phyloP scores from a whole-genome alignment of 2,329 filamentous ascomycete species.

The Diplocarpon rosae region DNA sequence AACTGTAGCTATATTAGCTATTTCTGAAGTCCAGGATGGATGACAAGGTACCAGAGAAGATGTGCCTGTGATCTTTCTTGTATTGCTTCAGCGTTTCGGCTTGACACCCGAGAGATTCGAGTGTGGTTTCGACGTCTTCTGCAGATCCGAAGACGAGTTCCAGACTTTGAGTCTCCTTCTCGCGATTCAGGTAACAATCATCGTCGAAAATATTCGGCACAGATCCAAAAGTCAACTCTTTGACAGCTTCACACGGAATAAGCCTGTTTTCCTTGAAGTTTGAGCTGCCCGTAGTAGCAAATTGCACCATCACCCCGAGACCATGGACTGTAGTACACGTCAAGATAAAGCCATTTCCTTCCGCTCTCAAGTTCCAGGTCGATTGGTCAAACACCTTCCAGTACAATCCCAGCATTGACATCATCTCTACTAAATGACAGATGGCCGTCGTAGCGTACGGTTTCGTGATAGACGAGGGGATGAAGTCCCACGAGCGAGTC shows the following conservation, averaged over 20 bases:
- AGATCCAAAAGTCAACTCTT: slow-evolving; percentile 44
- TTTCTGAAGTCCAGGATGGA: neutral
- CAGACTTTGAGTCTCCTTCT: slow-evolving; percentile 20
- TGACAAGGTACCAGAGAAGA: slow-evolving; percentile 21
- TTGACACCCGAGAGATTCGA: slow-evolving; percentile 43
- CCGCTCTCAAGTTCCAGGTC: slow-evolving; percentile 36
- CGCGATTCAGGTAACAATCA: slow-evolving; percentile 29
- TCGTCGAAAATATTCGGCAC: slow-evolving; percentile 44
- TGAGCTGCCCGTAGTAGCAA: slow-evolving; percentile 39
- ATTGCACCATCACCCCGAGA: slow-evolving; percentile 43
- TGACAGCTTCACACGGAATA: slow-evolving; percentile 41
- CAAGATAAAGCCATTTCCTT: slow-evolving; percentile 29
- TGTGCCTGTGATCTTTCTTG: slow-evolving; percentile 23
- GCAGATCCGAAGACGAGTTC: slow-evolving; percentile 38
- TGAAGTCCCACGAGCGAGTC: slow-evolving; percentile 30
- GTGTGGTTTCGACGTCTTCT: slow-evolving; percentile 40
- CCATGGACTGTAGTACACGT: slow-evolving; percentile 31
- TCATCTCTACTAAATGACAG: slow-evolving; percentile 28
- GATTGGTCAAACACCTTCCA: slow-evolving; percentile 47
- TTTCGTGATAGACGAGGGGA: slow-evolving; percentile 28
- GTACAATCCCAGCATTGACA: slow-evolving; percentile 36
- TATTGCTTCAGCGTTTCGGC: slow-evolving; percentile 38
- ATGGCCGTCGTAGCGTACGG: slow-evolving; percentile 29
- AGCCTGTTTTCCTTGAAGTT: slow-evolving; percentile 39
- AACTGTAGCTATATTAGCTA: slow-evolving; percentile 29